Conservation (phyloP, 2,329 filamentous ascomycete genomes). For the Sporothrix phasma region DNA sequence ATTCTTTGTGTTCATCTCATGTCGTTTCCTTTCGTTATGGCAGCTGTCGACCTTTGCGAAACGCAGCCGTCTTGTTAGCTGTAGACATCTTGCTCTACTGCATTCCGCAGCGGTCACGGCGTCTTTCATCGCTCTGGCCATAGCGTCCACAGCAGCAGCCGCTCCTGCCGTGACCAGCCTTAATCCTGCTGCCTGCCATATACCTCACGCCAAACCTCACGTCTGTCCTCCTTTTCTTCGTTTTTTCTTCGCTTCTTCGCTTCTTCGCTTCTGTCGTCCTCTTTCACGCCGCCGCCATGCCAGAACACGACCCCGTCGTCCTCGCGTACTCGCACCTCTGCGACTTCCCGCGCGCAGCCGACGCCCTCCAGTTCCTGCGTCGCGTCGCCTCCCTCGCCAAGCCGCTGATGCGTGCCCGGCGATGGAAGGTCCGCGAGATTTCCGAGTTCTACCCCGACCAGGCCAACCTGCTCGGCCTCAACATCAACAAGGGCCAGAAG, state of each 20-base stretch:
- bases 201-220: background rate
- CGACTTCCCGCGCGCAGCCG: conserved; percentile 36
- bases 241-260: background rate
- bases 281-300: conserved; percentile 24
- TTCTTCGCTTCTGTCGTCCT: background rate
- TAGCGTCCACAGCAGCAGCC: background rate
- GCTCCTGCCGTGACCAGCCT: background rate
- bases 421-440: conserved; percentile 69
- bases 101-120: background rate
- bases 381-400: conserved; percentile 84
- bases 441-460: conserved; percentile 78
- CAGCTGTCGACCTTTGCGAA: background rate
- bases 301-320: conserved; percentile 37
- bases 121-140: background rate
- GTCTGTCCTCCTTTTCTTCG: background rate
- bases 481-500: conserved; percentile 64
- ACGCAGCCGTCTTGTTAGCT: background rate
- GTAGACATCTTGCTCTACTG: background rate
- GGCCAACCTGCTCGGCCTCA: conserved; percentile 65
- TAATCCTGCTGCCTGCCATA: background rate
- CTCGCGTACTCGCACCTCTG: conserved; percentile 40
- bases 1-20: background rate
- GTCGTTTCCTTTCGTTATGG: background rate
- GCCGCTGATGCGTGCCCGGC: conserved; percentile 81
- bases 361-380: conserved; percentile 54